phyloP scores from a whole-genome alignment of 139 green algal genomes.

The Chlorella sp. region DNA sequence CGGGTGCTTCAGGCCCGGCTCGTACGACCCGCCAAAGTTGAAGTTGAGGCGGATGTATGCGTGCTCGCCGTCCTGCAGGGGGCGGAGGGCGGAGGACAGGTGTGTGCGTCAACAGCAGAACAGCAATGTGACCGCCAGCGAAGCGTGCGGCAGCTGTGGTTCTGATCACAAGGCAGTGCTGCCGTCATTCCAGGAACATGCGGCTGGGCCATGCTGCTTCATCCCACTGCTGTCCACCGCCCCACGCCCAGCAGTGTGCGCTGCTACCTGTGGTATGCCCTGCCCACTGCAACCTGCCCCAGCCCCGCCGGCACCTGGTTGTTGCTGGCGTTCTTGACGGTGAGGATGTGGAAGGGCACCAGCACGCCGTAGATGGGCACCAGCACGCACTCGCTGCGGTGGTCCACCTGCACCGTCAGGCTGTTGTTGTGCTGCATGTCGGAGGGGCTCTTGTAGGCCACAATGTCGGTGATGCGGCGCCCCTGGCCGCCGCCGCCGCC shows the following conservation, averaged over 20 bases:
- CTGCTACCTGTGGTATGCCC: neutral
- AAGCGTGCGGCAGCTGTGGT: too few species aligned
- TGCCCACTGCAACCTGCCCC: neutral
- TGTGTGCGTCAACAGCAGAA: too few species aligned
- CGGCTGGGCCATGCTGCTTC: too few species aligned
- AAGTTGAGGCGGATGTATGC: conserved; percentile 96
- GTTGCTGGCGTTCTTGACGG: conserved; percentile 87
- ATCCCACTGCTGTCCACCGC: too few species aligned
- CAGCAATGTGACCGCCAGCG: too few species aligned
- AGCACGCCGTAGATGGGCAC: conserved; percentile 97
- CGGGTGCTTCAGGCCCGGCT: conserved; percentile 78
- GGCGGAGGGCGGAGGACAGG: neutral
- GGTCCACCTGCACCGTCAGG: conserved; percentile 85
- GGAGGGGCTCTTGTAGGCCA: conserved; percentile 77
- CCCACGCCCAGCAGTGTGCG: too few species aligned
- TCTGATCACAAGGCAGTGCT: too few species aligned
- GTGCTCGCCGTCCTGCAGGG: conserved; percentile 76
- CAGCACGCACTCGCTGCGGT: conserved; percentile 86
- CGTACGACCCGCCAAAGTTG: conserved; percentile 83
- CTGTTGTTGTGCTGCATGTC: conserved; percentile 78
- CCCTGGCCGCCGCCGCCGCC: neutral
- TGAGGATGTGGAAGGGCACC: conserved; percentile 98
- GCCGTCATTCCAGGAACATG: too few species aligned
- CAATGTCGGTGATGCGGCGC: conserved; percentile 62
- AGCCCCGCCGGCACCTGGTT: conserved; percentile 45